Evolutionary conservation across 108 stramenopile species (phyloP).

Genomic region (Cafeteria roenbergensis): DNA sequence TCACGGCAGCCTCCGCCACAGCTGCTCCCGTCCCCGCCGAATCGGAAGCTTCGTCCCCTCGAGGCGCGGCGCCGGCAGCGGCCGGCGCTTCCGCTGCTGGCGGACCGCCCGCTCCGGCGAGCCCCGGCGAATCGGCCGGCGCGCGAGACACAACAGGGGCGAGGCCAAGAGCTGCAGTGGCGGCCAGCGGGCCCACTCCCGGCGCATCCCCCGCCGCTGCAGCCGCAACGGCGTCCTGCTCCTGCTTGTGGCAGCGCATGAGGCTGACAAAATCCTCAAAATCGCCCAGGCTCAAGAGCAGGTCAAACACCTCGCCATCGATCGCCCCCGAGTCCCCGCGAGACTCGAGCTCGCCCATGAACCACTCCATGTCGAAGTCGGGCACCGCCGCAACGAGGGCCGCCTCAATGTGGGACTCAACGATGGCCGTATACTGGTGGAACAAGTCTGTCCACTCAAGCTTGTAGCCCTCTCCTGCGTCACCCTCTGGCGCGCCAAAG

Average conservation of each 20-base stretch:
- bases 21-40: too few species aligned
- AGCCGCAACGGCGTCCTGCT: too few species aligned
- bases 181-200: too few species aligned
- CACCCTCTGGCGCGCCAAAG: slow-evolving; percentile 10
- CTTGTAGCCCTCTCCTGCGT: slow-evolving; percentile 34
- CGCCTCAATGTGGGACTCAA: slow-evolving; percentile 21
- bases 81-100: too few species aligned
- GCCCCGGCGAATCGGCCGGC: too few species aligned
- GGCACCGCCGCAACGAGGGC: slow-evolving; percentile 8
- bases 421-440: slow-evolving; percentile 26
- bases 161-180: too few species aligned
- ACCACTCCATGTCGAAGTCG: slow-evolving; percentile 19
- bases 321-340: slow-evolving; percentile 29
- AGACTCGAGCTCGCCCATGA: slow-evolving; percentile 7
- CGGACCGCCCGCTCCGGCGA: too few species aligned
- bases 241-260: slow-evolving; percentile 32
- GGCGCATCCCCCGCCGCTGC: too few species aligned
- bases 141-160: too few species aligned
- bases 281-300: slow-evolving; percentile 34
- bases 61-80: too few species aligned
- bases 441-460: slow-evolving; percentile 38
- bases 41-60: too few species aligned
- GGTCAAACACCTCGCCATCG: slow-evolving; percentile 36
- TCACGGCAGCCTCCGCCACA: too few species aligned
- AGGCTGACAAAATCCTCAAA: slow-evolving; percentile 42